Conservation (phyloP, 371 early-diverging fungal genomes). For the Lichtheimia hyalospora region DNA sequence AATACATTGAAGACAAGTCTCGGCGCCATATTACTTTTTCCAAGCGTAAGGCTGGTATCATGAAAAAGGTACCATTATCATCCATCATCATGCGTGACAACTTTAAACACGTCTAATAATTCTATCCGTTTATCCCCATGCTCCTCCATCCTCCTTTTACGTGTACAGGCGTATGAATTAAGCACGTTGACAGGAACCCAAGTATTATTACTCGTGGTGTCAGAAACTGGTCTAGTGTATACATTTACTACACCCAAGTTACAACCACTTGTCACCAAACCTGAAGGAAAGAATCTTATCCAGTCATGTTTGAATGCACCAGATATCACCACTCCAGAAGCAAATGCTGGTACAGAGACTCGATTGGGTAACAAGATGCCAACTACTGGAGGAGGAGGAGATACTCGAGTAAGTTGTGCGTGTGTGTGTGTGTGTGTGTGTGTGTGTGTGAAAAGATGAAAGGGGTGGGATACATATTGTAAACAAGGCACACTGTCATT, state of each 20-base stretch:
- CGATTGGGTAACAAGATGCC: too few species aligned
- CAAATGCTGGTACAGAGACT: too few species aligned
- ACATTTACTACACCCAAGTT: constrained; percentile 98
- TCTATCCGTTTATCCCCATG: background rate
- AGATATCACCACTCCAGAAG: constrained; percentile 37
- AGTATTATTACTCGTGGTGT: constrained; percentile 95
- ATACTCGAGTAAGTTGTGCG: constrained; percentile 4
- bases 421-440: too few species aligned
- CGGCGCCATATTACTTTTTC: constrained; percentile 97
- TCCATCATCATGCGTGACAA: background rate
- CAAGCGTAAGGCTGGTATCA: constrained; percentile 98
- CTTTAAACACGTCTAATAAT: too few species aligned
- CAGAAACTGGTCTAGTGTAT: constrained; percentile 98
- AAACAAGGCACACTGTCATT: background rate
- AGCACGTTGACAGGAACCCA: constrained; percentile 97
- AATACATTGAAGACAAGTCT: constrained; percentile 95
- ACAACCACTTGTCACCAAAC: constrained; percentile 93
- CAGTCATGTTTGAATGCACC: constrained; percentile 93
- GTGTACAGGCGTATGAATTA: constrained; percentile 89
- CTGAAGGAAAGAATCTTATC: constrained; percentile 94
- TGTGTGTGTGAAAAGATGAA: background rate
- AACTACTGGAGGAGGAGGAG: background rate
- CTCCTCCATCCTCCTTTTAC: background rate
- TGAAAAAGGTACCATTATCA: constrained; percentile 85
- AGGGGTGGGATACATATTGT: background rate